A percentile compares a stretch with the other conserved stretches of the same genome.
Evolutionary conservation across 2,329 filamentous ascomycete species (phyloP).

Genomic region (Epichloe baconii): DNA sequence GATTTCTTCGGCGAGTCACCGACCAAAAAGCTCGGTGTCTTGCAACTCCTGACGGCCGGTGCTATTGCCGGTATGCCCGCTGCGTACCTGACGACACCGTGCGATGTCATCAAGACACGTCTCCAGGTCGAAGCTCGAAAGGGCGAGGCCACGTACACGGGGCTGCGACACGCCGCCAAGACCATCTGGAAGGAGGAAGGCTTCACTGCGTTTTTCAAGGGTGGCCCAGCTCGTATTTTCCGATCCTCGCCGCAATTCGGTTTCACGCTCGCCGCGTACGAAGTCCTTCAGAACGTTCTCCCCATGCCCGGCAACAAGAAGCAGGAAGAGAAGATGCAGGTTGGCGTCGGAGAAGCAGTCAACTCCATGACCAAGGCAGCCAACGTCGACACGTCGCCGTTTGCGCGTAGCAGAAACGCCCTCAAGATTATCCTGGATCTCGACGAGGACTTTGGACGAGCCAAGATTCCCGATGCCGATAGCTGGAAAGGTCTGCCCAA

Average conservation of each 20-base stretch:
- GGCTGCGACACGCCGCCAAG: constrained; percentile 69
- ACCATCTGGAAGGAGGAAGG: constrained; percentile 86
- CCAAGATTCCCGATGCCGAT: constrained; percentile 44
- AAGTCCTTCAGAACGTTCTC: constrained; percentile 69
- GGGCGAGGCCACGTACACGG: constrained; percentile 79
- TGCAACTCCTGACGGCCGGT: constrained; percentile 87
- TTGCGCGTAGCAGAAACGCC: constrained; percentile 64
- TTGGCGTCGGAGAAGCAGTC: constrained; percentile 49
- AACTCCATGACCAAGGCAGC: constrained; percentile 24
- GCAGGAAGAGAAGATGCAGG: constrained; percentile 37
- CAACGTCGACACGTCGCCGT: constrained; percentile 31
- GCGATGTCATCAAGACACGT: constrained; percentile 98
- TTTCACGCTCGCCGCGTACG: constrained; percentile 91
- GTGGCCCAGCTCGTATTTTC: constrained; percentile 86
- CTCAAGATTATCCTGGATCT: constrained; percentile 92
- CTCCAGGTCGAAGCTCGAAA: constrained; percentile 95
- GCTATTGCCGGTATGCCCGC: constrained; percentile 89
- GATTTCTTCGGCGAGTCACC: constrained; percentile 85
- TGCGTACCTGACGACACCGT: constrained; percentile 90
- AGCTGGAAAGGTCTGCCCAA: constrained; percentile 40
- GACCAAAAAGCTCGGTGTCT: constrained; percentile 74
- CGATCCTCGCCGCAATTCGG: constrained; percentile 95
- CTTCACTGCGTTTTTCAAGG: constrained; percentile 96
- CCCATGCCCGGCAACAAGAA: constrained; percentile 57
- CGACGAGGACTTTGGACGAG: constrained; percentile 80